These are phyloP conservation scores for Vicia villosa DNA, from an alignment of 306 rosid genomes.

Conservation along the genomic window DNA sequence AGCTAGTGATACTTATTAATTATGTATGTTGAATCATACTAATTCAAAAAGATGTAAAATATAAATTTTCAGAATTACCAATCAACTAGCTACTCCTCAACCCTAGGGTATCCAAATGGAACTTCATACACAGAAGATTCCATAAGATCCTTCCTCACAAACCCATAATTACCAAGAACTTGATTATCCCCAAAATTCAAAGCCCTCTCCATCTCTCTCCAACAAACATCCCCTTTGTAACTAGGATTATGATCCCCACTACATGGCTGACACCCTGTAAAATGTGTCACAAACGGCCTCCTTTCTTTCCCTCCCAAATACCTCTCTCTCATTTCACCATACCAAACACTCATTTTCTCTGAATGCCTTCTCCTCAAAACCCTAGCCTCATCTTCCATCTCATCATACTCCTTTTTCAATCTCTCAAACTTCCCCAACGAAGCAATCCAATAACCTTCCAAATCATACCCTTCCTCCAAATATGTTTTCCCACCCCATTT, in stretches of 20 bases:
- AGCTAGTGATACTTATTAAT: no score
- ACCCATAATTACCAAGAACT: constrained; percentile 49
- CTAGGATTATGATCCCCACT: constrained; percentile 60
- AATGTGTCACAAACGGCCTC: constrained; percentile 74
- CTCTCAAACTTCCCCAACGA: constrained; percentile 38
- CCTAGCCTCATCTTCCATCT: constrained; percentile 36
- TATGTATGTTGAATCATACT: no score
- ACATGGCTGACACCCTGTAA: constrained; percentile 84
- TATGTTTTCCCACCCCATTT: constrained; percentile 62
- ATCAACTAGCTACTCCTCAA: neutral
- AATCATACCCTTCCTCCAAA: constrained; percentile 60
- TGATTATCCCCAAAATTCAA: constrained; percentile 74
- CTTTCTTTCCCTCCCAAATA: constrained; percentile 48
- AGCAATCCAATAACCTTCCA: constrained; percentile 65
- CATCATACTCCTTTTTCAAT: constrained; percentile 37
- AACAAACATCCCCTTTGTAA: constrained; percentile 54
- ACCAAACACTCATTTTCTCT: constrained; percentile 59
- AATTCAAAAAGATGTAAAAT: no score
- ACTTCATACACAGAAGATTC: neutral
- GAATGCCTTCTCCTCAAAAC: constrained; percentile 64
- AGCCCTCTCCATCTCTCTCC: constrained; percentile 67
- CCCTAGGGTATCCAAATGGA: neutral
- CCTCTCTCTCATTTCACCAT: constrained; percentile 57
- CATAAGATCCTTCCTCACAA: neutral
- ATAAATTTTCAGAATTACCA: no score